Conservation (phyloP, 495 filamentous ascomycete genomes). For the Hypomontagnella submonticulosa region DNA sequence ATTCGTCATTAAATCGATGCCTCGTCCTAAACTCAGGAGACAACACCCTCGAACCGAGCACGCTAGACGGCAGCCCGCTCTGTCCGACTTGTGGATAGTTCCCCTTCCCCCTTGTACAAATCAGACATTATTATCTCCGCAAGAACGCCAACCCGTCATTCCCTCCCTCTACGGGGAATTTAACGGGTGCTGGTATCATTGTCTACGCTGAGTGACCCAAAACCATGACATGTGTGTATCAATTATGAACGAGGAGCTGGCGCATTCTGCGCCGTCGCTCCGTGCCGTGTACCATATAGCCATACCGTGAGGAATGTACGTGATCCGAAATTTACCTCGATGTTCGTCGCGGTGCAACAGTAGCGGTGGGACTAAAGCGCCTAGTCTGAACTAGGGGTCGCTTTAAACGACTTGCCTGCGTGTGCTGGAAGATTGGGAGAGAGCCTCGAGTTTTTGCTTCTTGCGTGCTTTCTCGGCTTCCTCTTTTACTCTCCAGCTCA, state of each 20-base stretch:
- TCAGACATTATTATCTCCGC: slow-evolving; percentile 6
- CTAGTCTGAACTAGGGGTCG: neutral
- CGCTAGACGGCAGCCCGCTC: neutral
- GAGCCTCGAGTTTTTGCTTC: slow-evolving; percentile 33
- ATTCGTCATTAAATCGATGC: neutral
- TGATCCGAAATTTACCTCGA: slow-evolving; percentile 19
- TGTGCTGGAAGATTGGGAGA: slow-evolving; percentile 19
- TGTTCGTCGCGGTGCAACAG: slow-evolving; percentile 24
- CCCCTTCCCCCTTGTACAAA: neutral
- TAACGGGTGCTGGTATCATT: slow-evolving; percentile 27
- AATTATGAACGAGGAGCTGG: slow-evolving; percentile 10
- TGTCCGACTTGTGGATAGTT: neutral
- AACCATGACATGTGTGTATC: neutral
- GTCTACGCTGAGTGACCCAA: slow-evolving; percentile 1
- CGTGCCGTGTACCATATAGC: slow-evolving; percentile 16
- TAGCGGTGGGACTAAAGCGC: slow-evolving; percentile 18
- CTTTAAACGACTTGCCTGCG: slow-evolving; percentile 5
- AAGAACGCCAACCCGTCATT: slow-evolving; percentile 20
- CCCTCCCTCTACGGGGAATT: neutral
- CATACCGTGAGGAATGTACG: slow-evolving; percentile 8
- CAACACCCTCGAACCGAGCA: neutral
- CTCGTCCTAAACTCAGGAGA: slow-evolving; percentile 5
- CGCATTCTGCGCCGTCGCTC: neutral
- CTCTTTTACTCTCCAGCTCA: slow-evolving; percentile 38
- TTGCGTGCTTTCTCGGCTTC: slow-evolving; percentile 40